Evolutionary conservation across 768 basidiomycete species (phyloP).

Genomic region (Pulveroboletus sp.): DNA sequence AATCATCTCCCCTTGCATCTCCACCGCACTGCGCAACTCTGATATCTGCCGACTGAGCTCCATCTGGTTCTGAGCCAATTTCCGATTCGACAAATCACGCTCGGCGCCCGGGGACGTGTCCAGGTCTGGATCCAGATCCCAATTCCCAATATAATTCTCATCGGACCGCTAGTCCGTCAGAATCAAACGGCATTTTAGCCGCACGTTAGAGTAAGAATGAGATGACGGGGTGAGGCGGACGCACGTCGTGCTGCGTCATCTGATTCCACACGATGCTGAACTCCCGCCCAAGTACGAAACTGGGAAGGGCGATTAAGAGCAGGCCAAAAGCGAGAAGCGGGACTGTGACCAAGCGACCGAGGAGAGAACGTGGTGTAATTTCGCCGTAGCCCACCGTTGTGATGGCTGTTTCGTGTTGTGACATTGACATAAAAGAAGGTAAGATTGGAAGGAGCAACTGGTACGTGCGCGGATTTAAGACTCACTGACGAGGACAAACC

Average conservation of each 20-base stretch:
- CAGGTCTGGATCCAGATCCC: conserved; percentile 1
- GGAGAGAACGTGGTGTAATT: conserved; percentile 80
- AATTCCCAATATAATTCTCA: background rate
- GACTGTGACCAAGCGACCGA: conserved; percentile 82
- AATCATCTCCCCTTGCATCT: conserved; percentile 54
- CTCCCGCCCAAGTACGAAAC: conserved; percentile 87
- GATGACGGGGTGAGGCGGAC: conserved; percentile 5
- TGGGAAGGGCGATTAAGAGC: conserved; percentile 83
- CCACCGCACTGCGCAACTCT: conserved; percentile 51
- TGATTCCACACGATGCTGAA: conserved; percentile 88
- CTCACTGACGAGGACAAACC: conserved; percentile 78
- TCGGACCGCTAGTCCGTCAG: background rate
- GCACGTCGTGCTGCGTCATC: conserved; percentile 54
- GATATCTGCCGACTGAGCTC: conserved; percentile 63
- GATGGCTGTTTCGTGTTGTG: conserved; percentile 49
- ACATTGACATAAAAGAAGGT: background rate
- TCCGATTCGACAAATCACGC: conserved; percentile 51
- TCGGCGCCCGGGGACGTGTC: conserved; percentile 9
- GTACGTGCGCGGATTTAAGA: conserved; percentile 13
- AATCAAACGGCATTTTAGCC: background rate
- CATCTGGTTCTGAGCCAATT: conserved; percentile 61
- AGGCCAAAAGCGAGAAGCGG: conserved; percentile 86
- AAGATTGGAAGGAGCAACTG: background rate
- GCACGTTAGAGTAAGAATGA: background rate
- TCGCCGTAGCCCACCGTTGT: conserved; percentile 91